Evolutionary conservation across 225 moss, liverwort and hornwort species (phyloP).

Genomic region (Straminergon stramineum): DNA sequence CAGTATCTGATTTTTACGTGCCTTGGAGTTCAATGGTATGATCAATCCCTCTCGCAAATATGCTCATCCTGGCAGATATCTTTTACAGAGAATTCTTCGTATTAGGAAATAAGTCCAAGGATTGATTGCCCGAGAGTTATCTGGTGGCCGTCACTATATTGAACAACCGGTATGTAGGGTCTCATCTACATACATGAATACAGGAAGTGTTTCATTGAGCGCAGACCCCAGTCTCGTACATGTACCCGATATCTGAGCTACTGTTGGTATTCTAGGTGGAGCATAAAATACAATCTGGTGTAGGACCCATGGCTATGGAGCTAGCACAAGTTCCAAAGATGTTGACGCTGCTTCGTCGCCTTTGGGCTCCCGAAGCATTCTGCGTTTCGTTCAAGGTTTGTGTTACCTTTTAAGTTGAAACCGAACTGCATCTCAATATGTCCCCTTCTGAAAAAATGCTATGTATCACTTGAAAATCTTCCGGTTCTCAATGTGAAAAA

Average conservation of each 20-base stretch:
- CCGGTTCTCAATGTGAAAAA: no score
- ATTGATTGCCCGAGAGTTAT: background rate
- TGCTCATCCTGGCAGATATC: background rate
- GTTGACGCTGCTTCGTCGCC: slow-evolving; percentile 65
- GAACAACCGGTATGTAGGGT: background rate
- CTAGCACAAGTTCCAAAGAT: slow-evolving; percentile 98
- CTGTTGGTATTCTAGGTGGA: slow-evolving; percentile 53
- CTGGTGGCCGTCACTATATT: background rate
- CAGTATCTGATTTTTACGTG: slow-evolving; percentile 96
- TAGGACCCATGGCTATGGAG: slow-evolving; percentile 89
- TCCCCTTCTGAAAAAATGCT: background rate
- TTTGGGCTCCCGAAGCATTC: slow-evolving; percentile 57
- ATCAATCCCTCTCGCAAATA: background rate
- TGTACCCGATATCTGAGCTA: background rate
- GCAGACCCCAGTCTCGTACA: background rate
- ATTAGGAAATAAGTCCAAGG: background rate
- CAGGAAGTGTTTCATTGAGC: background rate
- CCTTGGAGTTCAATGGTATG: slow-evolving; percentile 91
- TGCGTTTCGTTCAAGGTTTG: background rate
- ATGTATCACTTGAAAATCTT: background rate
- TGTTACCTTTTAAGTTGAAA: background rate
- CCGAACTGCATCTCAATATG: no score
- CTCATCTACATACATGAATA: background rate
- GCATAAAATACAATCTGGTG: slow-evolving; percentile 91
- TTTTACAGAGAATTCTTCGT: background rate